A percentile compares a stretch with the other conserved stretches of the same genome.
Conservation (phyloP, 1,139 yeast genomes). For the Nakaseomyces delphensis region DNA sequence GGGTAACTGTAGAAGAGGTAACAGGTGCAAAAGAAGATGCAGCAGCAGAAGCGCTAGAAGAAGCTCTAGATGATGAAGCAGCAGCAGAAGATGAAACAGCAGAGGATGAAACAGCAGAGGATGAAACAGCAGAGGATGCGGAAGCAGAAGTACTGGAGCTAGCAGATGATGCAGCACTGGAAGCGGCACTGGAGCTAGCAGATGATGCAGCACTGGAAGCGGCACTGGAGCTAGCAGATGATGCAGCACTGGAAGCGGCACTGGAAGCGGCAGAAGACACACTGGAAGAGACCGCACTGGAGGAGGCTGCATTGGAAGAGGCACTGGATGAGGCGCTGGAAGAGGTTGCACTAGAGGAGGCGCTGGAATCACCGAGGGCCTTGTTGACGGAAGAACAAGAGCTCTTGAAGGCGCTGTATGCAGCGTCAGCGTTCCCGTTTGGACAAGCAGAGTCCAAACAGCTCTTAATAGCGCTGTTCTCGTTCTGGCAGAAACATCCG, state of each 20-base stretch:
- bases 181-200: conserved; percentile 15
- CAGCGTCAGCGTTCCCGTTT: conserved; percentile 45
- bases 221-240: conserved; percentile 16
- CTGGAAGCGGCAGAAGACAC: conserved; percentile 20
- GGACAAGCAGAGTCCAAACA: conserved; percentile 67
- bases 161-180: conserved; percentile 18
- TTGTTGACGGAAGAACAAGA: conserved; percentile 43
- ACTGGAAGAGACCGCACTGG: conserved; percentile 31
- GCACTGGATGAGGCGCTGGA: conserved; percentile 30
- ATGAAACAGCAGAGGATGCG: conserved; percentile 13
- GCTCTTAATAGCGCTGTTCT: conserved; percentile 41
- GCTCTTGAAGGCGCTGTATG: conserved; percentile 47
- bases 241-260: conserved; percentile 26
- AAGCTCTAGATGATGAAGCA: conserved; percentile 10
- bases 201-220: conserved; percentile 18
- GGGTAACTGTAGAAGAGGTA: conserved; percentile 18
- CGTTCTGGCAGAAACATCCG: conserved; percentile 53
- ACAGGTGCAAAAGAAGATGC: conserved; percentile 20
- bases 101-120: conserved; percentile 12
- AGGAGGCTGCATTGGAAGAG: conserved; percentile 25
- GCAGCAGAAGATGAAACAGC: conserved; percentile 16
- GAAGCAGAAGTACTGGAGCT: conserved; percentile 15
- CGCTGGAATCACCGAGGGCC: conserved; percentile 28
- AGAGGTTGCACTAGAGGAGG: conserved; percentile 31
- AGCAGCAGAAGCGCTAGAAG: conserved; percentile 14